Evolutionary conservation across 805 yeast genomes (phyloP).

Genomic region (Zygoascus flipseniorum): DNA sequence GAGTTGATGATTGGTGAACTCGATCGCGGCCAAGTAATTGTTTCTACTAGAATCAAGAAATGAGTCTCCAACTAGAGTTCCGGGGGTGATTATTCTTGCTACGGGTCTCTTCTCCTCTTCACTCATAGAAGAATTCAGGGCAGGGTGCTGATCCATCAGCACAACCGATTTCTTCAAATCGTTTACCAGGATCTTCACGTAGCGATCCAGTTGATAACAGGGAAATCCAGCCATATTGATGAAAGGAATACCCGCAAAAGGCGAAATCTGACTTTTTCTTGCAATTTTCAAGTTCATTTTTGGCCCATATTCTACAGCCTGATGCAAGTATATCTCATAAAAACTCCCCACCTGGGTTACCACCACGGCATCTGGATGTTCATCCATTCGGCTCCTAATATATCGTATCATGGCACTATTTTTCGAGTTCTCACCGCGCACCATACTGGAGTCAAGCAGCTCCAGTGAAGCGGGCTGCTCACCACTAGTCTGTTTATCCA

Average conservation of each 20-base stretch:
- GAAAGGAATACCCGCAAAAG: constrained; percentile 2
- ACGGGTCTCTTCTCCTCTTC: constrained; percentile 53
- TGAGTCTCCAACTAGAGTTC: constrained; percentile 82
- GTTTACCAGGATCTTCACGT: constrained; percentile 64
- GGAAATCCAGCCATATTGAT: constrained; percentile 89
- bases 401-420: constrained; percentile 5
- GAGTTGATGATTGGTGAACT: constrained; percentile 17
- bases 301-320: constrained; percentile 68
- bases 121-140: neutral
- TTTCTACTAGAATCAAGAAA: constrained; percentile 65
- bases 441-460: neutral
- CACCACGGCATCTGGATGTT: constrained; percentile 47
- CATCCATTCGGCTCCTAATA: constrained; percentile 29
- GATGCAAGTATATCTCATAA: constrained; percentile 65
- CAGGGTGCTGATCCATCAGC: constrained; percentile 50
- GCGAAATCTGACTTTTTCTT: constrained; percentile 17
- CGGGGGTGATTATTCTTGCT: constrained; percentile 80
- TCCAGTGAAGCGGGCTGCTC: neutral
- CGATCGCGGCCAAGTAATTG: constrained; percentile 59
- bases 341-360: constrained; percentile 60
- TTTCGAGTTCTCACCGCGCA: neutral
- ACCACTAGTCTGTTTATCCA: neutral
- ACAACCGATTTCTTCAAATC: constrained; percentile 68
- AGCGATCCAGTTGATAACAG: constrained; percentile 55
- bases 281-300: constrained; percentile 67